Conservation (phyloP, 345 rosid species). For the Sisymbrium altissimum region DNA sequence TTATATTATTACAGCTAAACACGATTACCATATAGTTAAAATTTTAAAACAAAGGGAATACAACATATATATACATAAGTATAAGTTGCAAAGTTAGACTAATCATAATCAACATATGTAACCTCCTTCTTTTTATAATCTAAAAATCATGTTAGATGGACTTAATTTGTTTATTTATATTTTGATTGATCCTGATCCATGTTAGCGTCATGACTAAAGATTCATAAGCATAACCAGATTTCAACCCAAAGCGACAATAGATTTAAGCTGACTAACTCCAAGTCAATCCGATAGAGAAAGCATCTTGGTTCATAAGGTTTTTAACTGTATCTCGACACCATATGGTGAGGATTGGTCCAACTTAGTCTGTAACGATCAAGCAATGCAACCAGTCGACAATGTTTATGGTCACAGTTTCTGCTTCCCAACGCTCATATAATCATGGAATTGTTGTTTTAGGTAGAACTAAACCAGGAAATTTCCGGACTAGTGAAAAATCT, state of each 20-base stretch:
- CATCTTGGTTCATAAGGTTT: neutral
- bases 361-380: neutral
- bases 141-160: neutral
- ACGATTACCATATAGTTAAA: neutral
- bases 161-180: neutral
- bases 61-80: neutral
- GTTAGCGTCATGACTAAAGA: neutral
- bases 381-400: neutral
- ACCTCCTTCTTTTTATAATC: too few species aligned
- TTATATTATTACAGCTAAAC: neutral
- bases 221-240: neutral
- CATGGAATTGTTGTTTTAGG: neutral
- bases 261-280: too few species aligned
- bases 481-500: neutral
- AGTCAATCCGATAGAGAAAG: neutral
- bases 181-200: neutral
- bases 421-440: neutral
- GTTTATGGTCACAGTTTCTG: neutral
- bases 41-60: neutral
- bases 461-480: neutral
- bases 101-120: neutral
- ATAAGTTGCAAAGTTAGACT: neutral
- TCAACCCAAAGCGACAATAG: neutral
- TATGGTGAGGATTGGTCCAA: neutral
- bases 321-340: neutral